These are phyloP conservation scores for Phytophthora capsici DNA, from an alignment of 352 stramenopile genomes.

Conservation along the genomic window DNA sequence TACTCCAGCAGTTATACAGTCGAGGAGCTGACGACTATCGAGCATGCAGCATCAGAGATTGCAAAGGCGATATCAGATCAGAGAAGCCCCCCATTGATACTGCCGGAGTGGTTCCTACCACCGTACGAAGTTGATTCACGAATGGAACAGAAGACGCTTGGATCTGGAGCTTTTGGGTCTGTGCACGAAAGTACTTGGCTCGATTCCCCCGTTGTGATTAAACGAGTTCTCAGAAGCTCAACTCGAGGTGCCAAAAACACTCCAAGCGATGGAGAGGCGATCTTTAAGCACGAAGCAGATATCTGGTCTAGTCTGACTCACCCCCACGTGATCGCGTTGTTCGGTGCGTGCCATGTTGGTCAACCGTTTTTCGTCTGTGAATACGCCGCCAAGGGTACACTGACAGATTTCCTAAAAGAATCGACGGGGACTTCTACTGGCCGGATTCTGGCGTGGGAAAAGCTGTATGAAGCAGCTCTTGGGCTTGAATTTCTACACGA, in stretches of 20 bases:
- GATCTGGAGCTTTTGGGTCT: slow-evolving; percentile 23
- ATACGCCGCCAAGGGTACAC: slow-evolving; percentile 21
- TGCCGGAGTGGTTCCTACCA: slow-evolving; percentile 37
- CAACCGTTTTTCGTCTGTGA: slow-evolving; percentile 36
- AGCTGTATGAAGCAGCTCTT: slow-evolving; percentile 33
- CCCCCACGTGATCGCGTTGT: neutral
- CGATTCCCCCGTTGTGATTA: slow-evolving; percentile 26
- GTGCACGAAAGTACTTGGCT: slow-evolving; percentile 28
- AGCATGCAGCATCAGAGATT: neutral
- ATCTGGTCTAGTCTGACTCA: neutral
- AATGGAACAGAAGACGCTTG: slow-evolving; percentile 1
- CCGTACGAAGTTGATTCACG: slow-evolving; percentile 28
- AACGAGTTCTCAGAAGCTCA: slow-evolving; percentile 5
- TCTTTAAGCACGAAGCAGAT: neutral
- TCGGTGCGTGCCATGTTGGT: slow-evolving; percentile 26
- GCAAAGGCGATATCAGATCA: neutral
- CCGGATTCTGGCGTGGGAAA: slow-evolving; percentile 16
- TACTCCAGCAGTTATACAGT: slow-evolving; percentile 9
- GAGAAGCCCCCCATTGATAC: neutral
- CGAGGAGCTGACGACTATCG: slow-evolving; percentile 10
- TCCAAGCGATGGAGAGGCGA: slow-evolving; percentile 14
- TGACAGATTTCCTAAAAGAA: slow-evolving; percentile 19
- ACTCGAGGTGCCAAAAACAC: neutral
- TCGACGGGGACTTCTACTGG: neutral
- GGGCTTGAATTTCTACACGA: slow-evolving; percentile 31